Evolutionary conservation across 2,329 filamentous ascomycete genomes (phyloP).

Genomic region (Beauveria rudraprayagi): DNA sequence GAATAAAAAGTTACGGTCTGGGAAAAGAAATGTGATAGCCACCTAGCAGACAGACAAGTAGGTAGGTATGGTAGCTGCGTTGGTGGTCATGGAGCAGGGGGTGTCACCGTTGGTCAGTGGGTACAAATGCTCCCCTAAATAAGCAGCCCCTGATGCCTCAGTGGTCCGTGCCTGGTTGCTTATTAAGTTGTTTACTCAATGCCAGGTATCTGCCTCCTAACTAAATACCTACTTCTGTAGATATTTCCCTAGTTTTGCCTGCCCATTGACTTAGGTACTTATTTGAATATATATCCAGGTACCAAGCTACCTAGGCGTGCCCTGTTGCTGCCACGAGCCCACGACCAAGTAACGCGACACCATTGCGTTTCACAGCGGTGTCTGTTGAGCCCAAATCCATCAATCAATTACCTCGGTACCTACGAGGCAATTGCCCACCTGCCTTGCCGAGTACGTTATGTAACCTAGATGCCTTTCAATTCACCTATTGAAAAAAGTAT

Average conservation of each 20-base stretch:
- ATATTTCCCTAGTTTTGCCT: too few species aligned
- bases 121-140: slow-evolving; percentile 2
- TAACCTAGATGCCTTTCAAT: too few species aligned
- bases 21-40: background rate
- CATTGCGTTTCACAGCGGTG: background rate
- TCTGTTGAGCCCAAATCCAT: background rate
- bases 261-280: too few species aligned
- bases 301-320: too few species aligned
- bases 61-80: background rate
- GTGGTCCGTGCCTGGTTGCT: slow-evolving; percentile 9
- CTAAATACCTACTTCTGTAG: background rate
- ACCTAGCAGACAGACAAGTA: background rate
- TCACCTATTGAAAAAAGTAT: too few species aligned
- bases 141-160: slow-evolving; percentile 8
- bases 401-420: background rate
- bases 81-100: slow-evolving; percentile 2
- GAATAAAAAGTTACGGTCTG: slow-evolving; percentile 2
- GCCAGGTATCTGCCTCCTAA: background rate
- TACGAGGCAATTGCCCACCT: background rate
- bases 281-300: too few species aligned
- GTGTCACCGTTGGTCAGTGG: slow-evolving; percentile 10
- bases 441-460: background rate
- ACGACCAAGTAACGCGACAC: background rate
- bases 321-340: too few species aligned
- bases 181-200: background rate